Evolutionary conservation across 208 protist genomes (phyloP).

Genomic region (Trypanosoma avium): DNA sequence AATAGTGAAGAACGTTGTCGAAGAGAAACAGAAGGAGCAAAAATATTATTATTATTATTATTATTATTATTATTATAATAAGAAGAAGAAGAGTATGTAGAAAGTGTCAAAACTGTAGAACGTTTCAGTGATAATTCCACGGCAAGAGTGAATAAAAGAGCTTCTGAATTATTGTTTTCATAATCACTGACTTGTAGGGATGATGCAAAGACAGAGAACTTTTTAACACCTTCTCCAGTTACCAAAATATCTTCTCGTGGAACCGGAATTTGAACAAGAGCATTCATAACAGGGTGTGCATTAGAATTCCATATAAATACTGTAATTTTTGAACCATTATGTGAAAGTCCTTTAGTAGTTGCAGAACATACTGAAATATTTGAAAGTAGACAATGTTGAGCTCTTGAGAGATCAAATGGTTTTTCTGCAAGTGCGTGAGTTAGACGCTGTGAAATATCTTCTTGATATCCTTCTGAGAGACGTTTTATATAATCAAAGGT

Average conservation of each 20-base stretch:
- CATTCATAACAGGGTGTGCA: constrained; percentile 3
- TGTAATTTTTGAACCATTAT: background rate
- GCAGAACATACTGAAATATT: constrained; percentile 15
- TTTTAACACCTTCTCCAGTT: background rate
- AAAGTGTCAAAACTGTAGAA: background rate
- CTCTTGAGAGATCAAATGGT: background rate
- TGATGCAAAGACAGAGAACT: constrained; percentile 6
- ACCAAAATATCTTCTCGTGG: constrained; percentile 1
- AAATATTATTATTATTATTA: too few species aligned
- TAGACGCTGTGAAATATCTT: constrained; percentile 8
- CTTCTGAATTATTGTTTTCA: background rate
- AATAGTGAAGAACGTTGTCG: background rate
- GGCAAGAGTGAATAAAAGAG: constrained; percentile 6
- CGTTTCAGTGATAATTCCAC: background rate
- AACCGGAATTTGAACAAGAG: constrained; percentile 12
- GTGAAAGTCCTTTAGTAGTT: background rate
- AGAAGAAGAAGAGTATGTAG: background rate
- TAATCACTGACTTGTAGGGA: constrained; percentile 13
- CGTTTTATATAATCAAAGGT: constrained; percentile 41
- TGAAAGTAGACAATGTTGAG: constrained; percentile 14
- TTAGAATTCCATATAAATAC: constrained; percentile 14
- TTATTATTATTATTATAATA: too few species aligned
- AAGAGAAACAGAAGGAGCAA: too few species aligned
- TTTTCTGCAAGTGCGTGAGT: background rate
- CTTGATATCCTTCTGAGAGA: constrained; percentile 19